Conservation (phyloP, 2,329 filamentous ascomycete species). For the Nigrospora sphaerica region DNA sequence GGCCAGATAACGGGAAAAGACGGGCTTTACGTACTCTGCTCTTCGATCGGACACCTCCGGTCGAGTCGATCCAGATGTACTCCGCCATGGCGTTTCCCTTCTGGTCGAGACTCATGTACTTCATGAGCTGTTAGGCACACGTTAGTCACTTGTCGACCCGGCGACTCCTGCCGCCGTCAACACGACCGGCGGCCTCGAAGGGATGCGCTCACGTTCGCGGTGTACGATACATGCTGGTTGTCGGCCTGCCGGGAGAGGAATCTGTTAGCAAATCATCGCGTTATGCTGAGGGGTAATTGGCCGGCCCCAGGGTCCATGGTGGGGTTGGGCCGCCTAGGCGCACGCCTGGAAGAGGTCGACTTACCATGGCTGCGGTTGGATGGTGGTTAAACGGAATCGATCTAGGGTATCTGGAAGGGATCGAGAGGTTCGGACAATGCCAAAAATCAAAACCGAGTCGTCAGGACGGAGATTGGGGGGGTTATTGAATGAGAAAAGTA, state of each 20-base stretch:
- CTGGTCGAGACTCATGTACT: constrained; percentile 88
- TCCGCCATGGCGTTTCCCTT: constrained; percentile 85
- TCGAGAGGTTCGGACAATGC: too few species aligned
- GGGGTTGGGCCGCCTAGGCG: too few species aligned
- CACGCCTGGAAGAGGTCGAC: too few species aligned
- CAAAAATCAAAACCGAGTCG: too few species aligned
- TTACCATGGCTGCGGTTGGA: too few species aligned
- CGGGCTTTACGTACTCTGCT: constrained; percentile 67
- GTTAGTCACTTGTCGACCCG: constrained; percentile 10
- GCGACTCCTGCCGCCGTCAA: neutral
- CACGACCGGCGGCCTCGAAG: neutral
- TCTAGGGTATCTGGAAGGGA: too few species aligned
- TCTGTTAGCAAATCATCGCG: constrained; percentile 26
- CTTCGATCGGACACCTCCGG: constrained; percentile 83
- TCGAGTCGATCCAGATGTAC: constrained; percentile 85
- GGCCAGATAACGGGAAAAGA: constrained; percentile 15
- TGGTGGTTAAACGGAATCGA: too few species aligned
- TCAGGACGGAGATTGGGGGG: too few species aligned
- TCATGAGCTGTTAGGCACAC: constrained; percentile 60
- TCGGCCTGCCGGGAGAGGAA: constrained; percentile 28
- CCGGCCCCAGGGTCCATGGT: constrained; percentile 2
- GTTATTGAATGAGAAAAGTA: too few species aligned
- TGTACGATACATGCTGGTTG: constrained; percentile 22
- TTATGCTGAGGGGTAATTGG: constrained; percentile 24
- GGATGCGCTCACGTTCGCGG: constrained; percentile 20